Evolutionary conservation across 2,329 filamentous ascomycete species (phyloP).

Genomic region (Ramichloridium luteum): DNA sequence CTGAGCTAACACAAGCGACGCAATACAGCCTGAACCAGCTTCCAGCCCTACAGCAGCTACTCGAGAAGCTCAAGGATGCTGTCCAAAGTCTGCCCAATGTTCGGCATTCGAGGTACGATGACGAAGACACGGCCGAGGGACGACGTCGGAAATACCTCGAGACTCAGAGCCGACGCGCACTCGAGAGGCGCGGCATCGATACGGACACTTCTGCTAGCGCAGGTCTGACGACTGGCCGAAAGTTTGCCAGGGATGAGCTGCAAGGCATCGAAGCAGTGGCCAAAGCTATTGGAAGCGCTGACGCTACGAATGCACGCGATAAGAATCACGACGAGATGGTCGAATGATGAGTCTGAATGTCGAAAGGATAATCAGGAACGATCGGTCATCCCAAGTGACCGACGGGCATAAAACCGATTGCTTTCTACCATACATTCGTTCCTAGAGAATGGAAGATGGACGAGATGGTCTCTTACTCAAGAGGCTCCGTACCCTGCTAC

Average conservation of each 20-base stretch:
- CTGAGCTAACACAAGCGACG: conserved; percentile 56
- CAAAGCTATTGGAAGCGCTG: conserved; percentile 21
- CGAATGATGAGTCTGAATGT: conserved; percentile 4
- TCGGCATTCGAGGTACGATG: conserved; percentile 18
- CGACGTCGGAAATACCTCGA: conserved; percentile 77
- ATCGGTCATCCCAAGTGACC: no score
- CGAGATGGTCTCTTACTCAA: no score
- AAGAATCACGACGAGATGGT: not conserved
- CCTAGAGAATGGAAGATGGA: no score
- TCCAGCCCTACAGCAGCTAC: conserved; percentile 59
- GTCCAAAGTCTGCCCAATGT: conserved; percentile 22
- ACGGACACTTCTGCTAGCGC: conserved; percentile 22
- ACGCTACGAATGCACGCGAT: conserved; percentile 2
- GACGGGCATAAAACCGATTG: no score
- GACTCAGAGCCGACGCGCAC: conserved; percentile 59
- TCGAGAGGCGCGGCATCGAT: conserved; percentile 62
- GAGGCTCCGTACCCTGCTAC: no score
- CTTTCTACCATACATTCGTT: no score
- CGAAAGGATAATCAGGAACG: no score
- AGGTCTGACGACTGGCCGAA: conserved; percentile 14
- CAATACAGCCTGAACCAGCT: conserved; percentile 74
- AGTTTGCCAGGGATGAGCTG: conserved; percentile 24
- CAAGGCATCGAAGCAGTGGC: conserved; percentile 27
- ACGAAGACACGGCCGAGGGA: conserved; percentile 41
- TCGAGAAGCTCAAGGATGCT: conserved; percentile 44